These are phyloP conservation scores for Fragaria vesca DNA, from an alignment of 306 rosid species.

Conservation along the genomic window DNA sequence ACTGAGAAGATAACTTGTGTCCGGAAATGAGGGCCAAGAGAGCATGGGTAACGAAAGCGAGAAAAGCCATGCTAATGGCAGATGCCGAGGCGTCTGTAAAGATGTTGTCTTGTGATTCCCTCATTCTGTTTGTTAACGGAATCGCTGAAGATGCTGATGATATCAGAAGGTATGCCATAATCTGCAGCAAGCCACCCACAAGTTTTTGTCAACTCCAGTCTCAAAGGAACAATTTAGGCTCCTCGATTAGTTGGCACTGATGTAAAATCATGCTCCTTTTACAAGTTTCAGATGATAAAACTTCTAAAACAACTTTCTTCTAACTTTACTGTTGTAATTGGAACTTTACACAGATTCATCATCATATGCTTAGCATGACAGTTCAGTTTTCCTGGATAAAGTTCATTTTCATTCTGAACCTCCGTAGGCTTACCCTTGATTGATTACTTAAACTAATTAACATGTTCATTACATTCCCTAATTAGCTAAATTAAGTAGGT, in stretches of 20 bases:
- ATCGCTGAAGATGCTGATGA: constrained; percentile 71
- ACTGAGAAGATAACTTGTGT: constrained; percentile 51
- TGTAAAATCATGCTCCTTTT: background rate
- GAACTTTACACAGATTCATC: background rate
- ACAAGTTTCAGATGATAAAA: background rate
- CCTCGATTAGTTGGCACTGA: background rate
- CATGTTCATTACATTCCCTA: background rate
- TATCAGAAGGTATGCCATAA: constrained; percentile 68
- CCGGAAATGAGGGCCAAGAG: constrained; percentile 62
- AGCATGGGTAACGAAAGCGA: constrained; percentile 60
- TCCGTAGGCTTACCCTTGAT: background rate
- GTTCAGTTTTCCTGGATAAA: background rate
- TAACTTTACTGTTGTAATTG: background rate
- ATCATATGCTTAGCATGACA: background rate
- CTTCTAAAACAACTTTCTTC: background rate
- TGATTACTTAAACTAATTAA: background rate
- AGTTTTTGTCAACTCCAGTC: background rate
- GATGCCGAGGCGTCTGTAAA: constrained; percentile 64
- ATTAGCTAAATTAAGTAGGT: background rate
- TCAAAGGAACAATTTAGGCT: background rate
- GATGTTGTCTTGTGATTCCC: constrained; percentile 59
- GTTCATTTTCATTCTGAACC: background rate
- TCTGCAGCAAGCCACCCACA: constrained; percentile 39
- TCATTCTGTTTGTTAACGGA: constrained; percentile 65
- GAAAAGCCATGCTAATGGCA: constrained; percentile 64